A percentile compares a stretch with the other conserved stretches of the same genome.
Conservation (phyloP, 352 stramenopile species). For the Globisporangium lucens region DNA sequence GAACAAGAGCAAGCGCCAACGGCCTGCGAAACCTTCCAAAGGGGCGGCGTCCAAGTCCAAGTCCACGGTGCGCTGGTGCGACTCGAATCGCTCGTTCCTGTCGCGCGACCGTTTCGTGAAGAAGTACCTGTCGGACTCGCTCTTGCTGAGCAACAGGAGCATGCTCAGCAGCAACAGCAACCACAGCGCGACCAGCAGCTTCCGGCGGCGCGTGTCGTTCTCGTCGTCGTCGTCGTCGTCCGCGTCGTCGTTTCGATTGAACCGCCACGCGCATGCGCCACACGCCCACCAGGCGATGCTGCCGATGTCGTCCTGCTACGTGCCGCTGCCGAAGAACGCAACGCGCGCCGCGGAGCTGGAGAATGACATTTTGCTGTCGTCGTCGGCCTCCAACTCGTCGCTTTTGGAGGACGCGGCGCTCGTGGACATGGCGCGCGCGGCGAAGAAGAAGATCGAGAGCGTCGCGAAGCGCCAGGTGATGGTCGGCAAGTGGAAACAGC, state of each 20-base stretch:
- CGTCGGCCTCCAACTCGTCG: conserved; percentile 30
- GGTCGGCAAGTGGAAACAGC: conserved; percentile 47
- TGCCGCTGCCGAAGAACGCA: conserved; percentile 7
- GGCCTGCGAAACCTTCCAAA: neutral
- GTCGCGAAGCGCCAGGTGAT: conserved; percentile 41
- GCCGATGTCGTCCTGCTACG: conserved; percentile 10
- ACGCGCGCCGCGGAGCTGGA: conserved; percentile 20
- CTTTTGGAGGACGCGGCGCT: conserved; percentile 33
- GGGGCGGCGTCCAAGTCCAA: neutral
- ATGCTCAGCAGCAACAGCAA: neutral
- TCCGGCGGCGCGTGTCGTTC: neutral
- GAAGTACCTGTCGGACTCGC: conserved; percentile 10
- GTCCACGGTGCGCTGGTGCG: conserved; percentile 2
- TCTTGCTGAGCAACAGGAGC: conserved; percentile 14
- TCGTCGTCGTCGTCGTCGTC: conserved; percentile 5
- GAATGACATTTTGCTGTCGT: conserved; percentile 30
- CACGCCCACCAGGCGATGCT: neutral
- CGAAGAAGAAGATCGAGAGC: conserved; percentile 44
- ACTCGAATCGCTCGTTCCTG: conserved; percentile 14
- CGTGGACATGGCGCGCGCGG: conserved; percentile 25
- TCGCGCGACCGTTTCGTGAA: conserved; percentile 14
- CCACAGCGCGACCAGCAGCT: neutral
- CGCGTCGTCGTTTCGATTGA: conserved; percentile 1
- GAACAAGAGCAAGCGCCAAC: conserved; percentile 3
- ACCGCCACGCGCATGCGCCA: neutral